A percentile compares a stretch with the other conserved stretches of the same genome.
Evolutionary conservation across 2,329 filamentous ascomycete genomes (phyloP).

Genomic region (Penicillium janthinellum): DNA sequence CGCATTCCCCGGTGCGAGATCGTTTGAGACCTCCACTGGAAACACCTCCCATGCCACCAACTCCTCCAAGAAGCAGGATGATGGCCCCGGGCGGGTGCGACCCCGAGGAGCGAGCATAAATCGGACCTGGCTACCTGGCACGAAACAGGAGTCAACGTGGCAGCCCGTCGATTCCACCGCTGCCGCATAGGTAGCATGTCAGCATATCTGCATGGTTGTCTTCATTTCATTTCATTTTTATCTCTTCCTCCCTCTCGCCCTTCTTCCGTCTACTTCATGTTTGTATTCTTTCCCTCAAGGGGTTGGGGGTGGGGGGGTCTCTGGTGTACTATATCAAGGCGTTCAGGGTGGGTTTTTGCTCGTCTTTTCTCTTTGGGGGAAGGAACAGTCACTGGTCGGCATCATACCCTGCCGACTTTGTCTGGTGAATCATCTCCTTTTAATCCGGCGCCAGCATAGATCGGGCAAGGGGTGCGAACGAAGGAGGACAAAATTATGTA

Average conservation of each 20-base stretch:
- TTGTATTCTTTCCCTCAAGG: not conserved
- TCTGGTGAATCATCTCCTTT: not conserved
- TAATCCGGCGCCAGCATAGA: constrained; percentile 6
- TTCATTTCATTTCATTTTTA: constrained; percentile 2
- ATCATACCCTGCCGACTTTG: not conserved
- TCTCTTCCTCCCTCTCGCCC: not conserved
- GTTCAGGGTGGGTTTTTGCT: constrained; percentile 4
- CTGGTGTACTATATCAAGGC: constrained; percentile 22
- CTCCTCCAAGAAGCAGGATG: constrained; percentile 46
- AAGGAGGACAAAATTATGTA: not conserved
- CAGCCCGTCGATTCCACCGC: constrained; percentile 48
- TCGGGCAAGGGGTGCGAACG: not conserved
- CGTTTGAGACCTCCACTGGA: constrained; percentile 22
- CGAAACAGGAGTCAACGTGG: constrained; percentile 87
- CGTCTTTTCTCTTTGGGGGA: not conserved
- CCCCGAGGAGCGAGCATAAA: constrained; percentile 44
- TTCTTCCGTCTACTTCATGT: not conserved
- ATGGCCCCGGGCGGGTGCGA: constrained; percentile 48
- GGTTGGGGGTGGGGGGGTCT: not conserved
- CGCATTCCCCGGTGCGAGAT: constrained; percentile 34
- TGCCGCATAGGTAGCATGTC: constrained; percentile 17
- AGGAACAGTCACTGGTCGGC: not conserved
- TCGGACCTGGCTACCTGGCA: constrained; percentile 70
- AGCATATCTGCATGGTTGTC: not conserved
- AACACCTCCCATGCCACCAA: constrained; percentile 22